Conservation (phyloP, 108 stramenopile genomes). For the Cyclotella choctawhatcheeana region DNA sequence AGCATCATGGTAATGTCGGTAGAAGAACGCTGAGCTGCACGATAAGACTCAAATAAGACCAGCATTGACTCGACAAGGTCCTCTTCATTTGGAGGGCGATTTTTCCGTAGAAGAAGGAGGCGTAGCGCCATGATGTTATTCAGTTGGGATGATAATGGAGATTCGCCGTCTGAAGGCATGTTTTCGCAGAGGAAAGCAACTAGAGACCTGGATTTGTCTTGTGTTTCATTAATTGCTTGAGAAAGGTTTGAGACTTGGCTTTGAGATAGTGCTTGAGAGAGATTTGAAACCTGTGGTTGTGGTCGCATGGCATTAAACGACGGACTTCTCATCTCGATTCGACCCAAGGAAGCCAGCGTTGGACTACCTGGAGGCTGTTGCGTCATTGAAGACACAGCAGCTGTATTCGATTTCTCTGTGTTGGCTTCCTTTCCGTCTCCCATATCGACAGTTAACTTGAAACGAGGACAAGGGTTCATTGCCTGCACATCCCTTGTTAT, state of each 20-base stretch:
- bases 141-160: conserved; percentile 56
- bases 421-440: conserved; percentile 17
- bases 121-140: conserved; percentile 71
- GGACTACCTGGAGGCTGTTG: background rate
- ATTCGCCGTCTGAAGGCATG: conserved; percentile 60
- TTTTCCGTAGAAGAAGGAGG: conserved; percentile 57
- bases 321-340: no score
- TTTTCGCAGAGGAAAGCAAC: conserved; percentile 55
- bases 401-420: background rate
- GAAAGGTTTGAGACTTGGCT: background rate
- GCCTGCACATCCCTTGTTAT: conserved; percentile 67
- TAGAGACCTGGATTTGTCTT: conserved; percentile 21
- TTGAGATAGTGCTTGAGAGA: conserved; percentile 8
- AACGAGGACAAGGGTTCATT: conserved; percentile 81
- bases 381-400: background rate
- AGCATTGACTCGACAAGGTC: conserved; percentile 58
- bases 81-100: conserved; percentile 56
- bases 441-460: conserved; percentile 85
- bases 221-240: background rate
- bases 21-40: conserved; percentile 41
- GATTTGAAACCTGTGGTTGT: no score
- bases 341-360: no score
- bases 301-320: no score
- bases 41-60: conserved; percentile 61
- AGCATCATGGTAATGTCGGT: conserved; percentile 70